phyloP scores from a whole-genome alignment of 1,284 basidiomycete species.

The Farysia itapuensis region DNA sequence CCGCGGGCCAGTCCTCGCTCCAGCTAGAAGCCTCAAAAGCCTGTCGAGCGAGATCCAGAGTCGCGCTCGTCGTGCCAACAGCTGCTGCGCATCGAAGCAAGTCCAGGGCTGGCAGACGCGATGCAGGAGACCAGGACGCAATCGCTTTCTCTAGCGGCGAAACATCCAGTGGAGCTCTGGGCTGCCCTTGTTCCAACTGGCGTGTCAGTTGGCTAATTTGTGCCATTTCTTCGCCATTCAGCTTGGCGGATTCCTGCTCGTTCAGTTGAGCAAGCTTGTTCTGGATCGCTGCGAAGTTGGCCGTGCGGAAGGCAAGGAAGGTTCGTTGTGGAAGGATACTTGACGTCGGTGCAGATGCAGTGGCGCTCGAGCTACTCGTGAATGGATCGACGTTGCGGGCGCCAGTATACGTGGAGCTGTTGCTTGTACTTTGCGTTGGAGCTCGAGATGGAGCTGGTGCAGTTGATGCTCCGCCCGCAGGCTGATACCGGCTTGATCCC shows the following conservation, averaged over 20 bases:
- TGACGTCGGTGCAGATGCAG: slow-evolving; percentile 37
- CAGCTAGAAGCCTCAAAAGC: slow-evolving; percentile 74
- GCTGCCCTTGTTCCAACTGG: slow-evolving; percentile 64
- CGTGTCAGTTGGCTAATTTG: slow-evolving; percentile 70
- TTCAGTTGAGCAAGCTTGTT: slow-evolving; percentile 81
- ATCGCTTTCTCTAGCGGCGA: slow-evolving; percentile 64
- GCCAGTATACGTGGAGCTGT: slow-evolving; percentile 61
- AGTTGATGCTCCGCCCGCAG: slow-evolving; percentile 51
- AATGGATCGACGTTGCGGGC: slow-evolving; percentile 40
- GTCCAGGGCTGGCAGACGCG: slow-evolving; percentile 89
- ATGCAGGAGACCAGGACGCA: slow-evolving; percentile 75
- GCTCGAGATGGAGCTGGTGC: slow-evolving; percentile 8
- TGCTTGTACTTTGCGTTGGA: not conserved
- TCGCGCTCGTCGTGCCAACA: slow-evolving; percentile 64
- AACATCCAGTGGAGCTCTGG: slow-evolving; percentile 13
- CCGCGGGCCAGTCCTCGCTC: slow-evolving; percentile 64
- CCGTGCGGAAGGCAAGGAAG: slow-evolving; percentile 76
- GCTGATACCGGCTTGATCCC: slow-evolving; percentile 71
- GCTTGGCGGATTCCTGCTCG: slow-evolving; percentile 66
- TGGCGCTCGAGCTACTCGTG: slow-evolving; percentile 39
- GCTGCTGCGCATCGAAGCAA: slow-evolving; percentile 77
- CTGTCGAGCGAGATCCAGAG: slow-evolving; percentile 67
- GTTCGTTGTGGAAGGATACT: slow-evolving; percentile 42
- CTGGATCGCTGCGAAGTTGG: slow-evolving; percentile 82
- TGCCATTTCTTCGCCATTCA: slow-evolving; percentile 70